A percentile compares a stretch with the other conserved stretches of the same genome.
Conservation (phyloP, 1,139 yeast genomes). For the Pichia sorboxylosa region DNA sequence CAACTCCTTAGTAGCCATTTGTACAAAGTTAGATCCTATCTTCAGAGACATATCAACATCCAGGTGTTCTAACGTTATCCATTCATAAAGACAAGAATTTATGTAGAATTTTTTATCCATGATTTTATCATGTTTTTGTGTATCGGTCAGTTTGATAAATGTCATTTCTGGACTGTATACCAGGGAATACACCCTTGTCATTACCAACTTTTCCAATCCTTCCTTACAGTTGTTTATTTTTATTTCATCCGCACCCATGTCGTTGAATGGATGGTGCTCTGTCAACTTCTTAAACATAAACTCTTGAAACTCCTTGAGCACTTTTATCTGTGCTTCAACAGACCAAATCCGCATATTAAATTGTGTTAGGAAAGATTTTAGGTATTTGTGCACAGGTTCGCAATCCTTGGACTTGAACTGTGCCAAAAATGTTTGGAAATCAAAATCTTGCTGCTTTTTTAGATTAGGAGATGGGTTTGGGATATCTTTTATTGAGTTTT, state of each 20-base stretch:
- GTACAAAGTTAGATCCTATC: conserved; percentile 47
- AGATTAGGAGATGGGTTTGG: conserved; percentile 20
- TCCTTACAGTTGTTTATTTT: conserved; percentile 68
- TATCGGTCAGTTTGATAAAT: conserved; percentile 31
- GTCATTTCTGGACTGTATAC: conserved; percentile 74
- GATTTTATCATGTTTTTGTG: conserved; percentile 49
- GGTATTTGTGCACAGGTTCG: conserved; percentile 80
- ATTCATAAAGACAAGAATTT: conserved; percentile 55
- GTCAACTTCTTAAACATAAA: conserved; percentile 61
- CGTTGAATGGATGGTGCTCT: conserved; percentile 62
- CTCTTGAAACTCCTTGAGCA: conserved; percentile 58
- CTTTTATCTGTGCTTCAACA: conserved; percentile 64
- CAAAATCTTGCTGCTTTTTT: conserved; percentile 37
- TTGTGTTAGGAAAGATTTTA: conserved; percentile 67
- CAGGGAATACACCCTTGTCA: conserved; percentile 71
- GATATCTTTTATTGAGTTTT: conserved; percentile 10
- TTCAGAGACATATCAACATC: conserved; percentile 51
- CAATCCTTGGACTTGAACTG: conserved; percentile 68
- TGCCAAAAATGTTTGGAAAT: conserved; percentile 68
- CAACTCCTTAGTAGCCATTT: conserved; percentile 61
- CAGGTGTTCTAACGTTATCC: conserved; percentile 71
- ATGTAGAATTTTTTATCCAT: conserved; percentile 45
- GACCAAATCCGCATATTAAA: conserved; percentile 67
- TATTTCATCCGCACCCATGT: conserved; percentile 40
- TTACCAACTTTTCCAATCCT: conserved; percentile 84